Conservation (phyloP, 306 rosid species). For the Corylus americana region DNA sequence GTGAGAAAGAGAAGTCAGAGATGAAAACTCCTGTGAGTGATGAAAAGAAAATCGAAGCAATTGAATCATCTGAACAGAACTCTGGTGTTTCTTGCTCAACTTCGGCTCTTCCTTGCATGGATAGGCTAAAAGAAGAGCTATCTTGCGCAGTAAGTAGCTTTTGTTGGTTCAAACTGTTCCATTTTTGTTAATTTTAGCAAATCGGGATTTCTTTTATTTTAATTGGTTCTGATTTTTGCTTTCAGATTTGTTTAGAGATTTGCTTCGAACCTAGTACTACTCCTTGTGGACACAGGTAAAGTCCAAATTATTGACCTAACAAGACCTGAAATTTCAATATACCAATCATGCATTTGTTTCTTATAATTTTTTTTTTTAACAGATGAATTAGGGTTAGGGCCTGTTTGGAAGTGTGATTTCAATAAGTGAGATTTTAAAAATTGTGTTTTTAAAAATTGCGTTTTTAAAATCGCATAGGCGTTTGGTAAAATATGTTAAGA, state of each 20-base stretch:
- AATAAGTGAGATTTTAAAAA: too few relatives aligned
- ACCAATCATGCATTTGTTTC: neutral
- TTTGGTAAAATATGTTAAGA: too few relatives aligned
- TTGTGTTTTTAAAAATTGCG: too few relatives aligned
- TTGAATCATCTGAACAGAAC: conserved; percentile 32
- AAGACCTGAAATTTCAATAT: neutral
- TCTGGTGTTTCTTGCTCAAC: conserved; percentile 38
- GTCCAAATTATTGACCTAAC: neutral
- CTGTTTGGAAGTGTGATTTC: too few relatives aligned
- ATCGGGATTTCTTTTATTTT: neutral
- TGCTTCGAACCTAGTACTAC: conserved; percentile 97
- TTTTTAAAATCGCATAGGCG: too few relatives aligned
- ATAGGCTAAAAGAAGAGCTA: conserved; percentile 90
- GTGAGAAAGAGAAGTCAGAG: conserved; percentile 40
- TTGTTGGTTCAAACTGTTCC: neutral
- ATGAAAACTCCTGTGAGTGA: conserved; percentile 22
- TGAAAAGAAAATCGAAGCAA: conserved; percentile 40
- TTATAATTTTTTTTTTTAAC: neutral
- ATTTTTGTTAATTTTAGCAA: neutral
- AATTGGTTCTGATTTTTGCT: conserved; percentile 3
- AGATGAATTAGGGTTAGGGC: too few relatives aligned
- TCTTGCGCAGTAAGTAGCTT: conserved; percentile 81
- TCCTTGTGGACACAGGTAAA: conserved; percentile 96
- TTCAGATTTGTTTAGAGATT: conserved; percentile 89
- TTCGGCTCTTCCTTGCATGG: conserved; percentile 68